These are phyloP conservation scores for Massariosphaeria phaeospora DNA, from an alignment of 495 filamentous ascomycete genomes.

Conservation along the genomic window DNA sequence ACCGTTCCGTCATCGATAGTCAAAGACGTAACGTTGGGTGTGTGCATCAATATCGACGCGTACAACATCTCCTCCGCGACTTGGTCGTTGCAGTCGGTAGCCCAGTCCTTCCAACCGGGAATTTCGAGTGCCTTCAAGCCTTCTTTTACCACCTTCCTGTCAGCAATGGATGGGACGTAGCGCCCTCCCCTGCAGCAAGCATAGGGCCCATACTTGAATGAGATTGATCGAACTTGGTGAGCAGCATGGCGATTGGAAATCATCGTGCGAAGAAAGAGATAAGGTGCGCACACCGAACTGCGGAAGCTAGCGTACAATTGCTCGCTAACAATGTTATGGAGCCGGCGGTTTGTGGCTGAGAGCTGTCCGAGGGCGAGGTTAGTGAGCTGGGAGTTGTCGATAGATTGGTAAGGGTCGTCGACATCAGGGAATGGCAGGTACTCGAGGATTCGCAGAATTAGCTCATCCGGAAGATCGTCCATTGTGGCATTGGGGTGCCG, in stretches of 20 bases:
- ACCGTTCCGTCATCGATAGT: not conserved
- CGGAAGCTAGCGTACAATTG: conserved; percentile 2
- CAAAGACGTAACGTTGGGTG: conserved; percentile 7
- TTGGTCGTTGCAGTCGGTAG: conserved; percentile 1
- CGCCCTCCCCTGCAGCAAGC: not conserved
- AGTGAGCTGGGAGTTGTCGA: too few species aligned
- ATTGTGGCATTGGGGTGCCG: not conserved
- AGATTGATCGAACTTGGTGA: not conserved
- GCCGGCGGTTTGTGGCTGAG: conserved; percentile 4
- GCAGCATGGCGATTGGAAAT: not conserved
- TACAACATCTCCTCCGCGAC: conserved; percentile 3
- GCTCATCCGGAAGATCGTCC: conserved; percentile 9
- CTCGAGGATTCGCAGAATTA: conserved; percentile 14
- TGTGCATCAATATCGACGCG: conserved; percentile 10
- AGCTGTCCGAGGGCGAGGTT: conserved; percentile 2
- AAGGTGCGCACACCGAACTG: conserved; percentile 4
- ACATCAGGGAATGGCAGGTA: conserved; percentile 3
- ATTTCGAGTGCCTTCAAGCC: conserved; percentile 7
- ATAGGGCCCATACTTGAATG: not conserved
- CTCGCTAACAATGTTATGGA: not conserved
- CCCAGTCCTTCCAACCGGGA: conserved; percentile 13
- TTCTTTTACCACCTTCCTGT: conserved; percentile 2
- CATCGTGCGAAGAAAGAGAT: conserved; percentile 14
- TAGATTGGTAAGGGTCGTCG: too few species aligned
- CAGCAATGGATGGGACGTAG: not conserved